Percentiles rank a stretch among this genome's conserved stretches.
phyloP scores from a whole-genome alignment of 352 stramenopile species.

The Globisporangium parvum region DNA sequence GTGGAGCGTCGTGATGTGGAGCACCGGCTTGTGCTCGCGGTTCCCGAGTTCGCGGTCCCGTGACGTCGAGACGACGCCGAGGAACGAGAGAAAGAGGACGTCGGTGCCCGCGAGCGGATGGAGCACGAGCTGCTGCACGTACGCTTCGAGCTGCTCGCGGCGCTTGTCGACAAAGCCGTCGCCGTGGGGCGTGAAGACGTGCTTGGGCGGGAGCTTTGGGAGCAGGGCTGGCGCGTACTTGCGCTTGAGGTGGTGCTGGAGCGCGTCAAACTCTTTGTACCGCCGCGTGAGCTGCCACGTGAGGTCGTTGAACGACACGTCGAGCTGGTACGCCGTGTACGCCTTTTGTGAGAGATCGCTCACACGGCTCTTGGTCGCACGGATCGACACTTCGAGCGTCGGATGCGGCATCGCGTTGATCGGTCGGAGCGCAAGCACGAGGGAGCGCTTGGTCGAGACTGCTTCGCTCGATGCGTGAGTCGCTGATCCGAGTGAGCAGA shows the following conservation, averaged over 20 bases:
- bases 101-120: constrained; percentile 45
- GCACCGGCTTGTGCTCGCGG: constrained; percentile 55
- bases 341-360: constrained; percentile 69
- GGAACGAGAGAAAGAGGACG: constrained; percentile 68
- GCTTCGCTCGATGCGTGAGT: not conserved
- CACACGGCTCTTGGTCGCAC: constrained; percentile 64
- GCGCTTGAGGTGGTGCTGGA: constrained; percentile 25
- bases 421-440: constrained; percentile 27
- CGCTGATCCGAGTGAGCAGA: not conserved
- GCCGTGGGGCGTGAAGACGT: constrained; percentile 59
- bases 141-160: constrained; percentile 61
- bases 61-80: constrained; percentile 66
- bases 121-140: constrained; percentile 44
- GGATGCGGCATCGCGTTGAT: constrained; percentile 60
- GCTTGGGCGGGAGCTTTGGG: constrained; percentile 52
- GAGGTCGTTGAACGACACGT: constrained; percentile 64
- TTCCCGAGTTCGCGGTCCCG: constrained; percentile 56
- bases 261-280: constrained; percentile 59
- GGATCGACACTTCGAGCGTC: constrained; percentile 51
- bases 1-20: constrained; percentile 74
- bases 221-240: constrained; percentile 34
- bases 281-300: constrained; percentile 60
- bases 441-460: constrained; percentile 13
- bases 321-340: constrained; percentile 69
- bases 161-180: constrained; percentile 57